Evolutionary conservation across 345 rosid species (phyloP), one percentile per base, ranked within the genome.

Genomic region (Bretschneidera sinensis): DNA sequence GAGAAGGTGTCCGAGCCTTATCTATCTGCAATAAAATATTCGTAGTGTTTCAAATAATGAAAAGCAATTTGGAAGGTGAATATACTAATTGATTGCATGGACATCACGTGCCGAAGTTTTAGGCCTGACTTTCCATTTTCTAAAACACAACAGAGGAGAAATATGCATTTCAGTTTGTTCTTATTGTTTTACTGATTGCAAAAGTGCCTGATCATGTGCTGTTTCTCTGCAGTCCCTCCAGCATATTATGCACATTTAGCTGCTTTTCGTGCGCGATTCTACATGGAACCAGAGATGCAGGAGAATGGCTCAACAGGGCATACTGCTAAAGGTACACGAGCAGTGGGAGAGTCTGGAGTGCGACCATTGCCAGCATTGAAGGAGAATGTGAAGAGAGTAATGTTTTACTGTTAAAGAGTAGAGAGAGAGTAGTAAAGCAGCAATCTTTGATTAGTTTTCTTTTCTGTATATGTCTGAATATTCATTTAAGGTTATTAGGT

Each of bases 241-340:
- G 99, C 99, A 55, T 88, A 94, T 62, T 94, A 94, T 61, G 99
- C 99, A 0, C 99, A 94, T 71, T 80, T 94, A 68, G 99, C 99
- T 16, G 97, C 99, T 24, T 94, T 91, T 39, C 86, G 99, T 1
- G 99, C 99, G 5, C 85, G 99, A 21, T 94, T 94, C 74, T 94
- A 94, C 86, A 62, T 83, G 84, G 99, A 94, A 65, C 97, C 99
- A 0, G 95, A 85, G 72, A 69, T 74, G 74, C 97, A 83, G 71
- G 99, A 91, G 23, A 91, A 81, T 33, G 85, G 92, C 9, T 80
- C 91, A 0, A 45, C 74, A 0, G 85, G 83, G 2, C 71, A 85
- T 9, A 67, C 64, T 24, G 54, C 65, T n/a, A 79, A 80, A 63
- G 67, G 71, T 1, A 60, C 77, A 0, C 72, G 90, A 62, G 49